Percentiles rank a stretch among this genome's conserved stretches.
Evolutionary conservation across 768 basidiomycete species (phyloP).

Genomic region (Phlegmacium glaucopus): DNA sequence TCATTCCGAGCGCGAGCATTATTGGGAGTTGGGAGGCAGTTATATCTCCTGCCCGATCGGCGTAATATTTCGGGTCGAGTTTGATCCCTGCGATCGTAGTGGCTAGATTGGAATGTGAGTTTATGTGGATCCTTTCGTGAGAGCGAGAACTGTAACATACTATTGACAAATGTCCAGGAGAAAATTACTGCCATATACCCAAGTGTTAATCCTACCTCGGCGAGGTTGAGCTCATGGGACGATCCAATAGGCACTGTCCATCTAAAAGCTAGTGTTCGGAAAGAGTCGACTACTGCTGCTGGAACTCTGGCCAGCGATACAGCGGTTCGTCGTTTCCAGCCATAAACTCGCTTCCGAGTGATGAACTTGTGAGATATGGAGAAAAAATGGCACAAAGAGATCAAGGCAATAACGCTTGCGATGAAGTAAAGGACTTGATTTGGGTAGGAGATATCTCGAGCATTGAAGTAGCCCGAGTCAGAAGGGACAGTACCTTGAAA

Average conservation of each 20-base stretch:
- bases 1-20: constrained; percentile 54
- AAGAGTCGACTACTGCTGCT: constrained; percentile 28
- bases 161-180: constrained; percentile 35
- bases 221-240: constrained; percentile 35
- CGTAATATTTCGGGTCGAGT: constrained; percentile 35
- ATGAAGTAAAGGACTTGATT: constrained; percentile 40
- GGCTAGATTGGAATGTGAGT: constrained; percentile 23
- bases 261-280: constrained; percentile 35
- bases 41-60: constrained; percentile 40
- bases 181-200: constrained; percentile 36
- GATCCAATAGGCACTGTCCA: constrained; percentile 31
- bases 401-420: constrained; percentile 37
- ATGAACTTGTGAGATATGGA: constrained; percentile 19
- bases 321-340: constrained; percentile 1
- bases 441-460: constrained; percentile 31
- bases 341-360: constrained; percentile 6
- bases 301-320: constrained; percentile 26
- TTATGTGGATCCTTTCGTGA: too few relatives aligned
- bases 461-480: constrained; percentile 7
- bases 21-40: constrained; percentile 51
- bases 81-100: constrained; percentile 28
- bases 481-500: too few relatives aligned
- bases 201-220: constrained; percentile 35
- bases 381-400: constrained; percentile 31
- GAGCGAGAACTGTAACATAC: constrained; percentile 21